Evolutionary conservation across 2,329 filamentous ascomycete species (phyloP), one percentile per base, ranked within the genome.

Genomic region (Dothideomycetes sp.): DNA sequence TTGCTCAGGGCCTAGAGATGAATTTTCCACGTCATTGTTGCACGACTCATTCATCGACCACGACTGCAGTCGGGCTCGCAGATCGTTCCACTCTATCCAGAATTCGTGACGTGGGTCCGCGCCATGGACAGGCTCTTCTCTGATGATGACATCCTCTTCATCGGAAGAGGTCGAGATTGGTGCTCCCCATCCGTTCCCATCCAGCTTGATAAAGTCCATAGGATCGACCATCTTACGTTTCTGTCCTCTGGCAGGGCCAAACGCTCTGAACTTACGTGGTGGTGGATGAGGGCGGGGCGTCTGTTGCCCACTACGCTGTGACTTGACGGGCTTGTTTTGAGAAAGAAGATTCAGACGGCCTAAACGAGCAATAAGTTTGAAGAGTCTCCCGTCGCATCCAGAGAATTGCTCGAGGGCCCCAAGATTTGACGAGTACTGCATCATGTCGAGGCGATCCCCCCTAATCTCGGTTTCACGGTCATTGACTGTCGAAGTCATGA

Each of bases 401-500:
- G 87, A 81, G 36, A 93, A 70, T 55, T 94, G 91, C 62, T 94
- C 88, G 17, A 84, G 66, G 2, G 82, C 80, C 46, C 79, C 84
- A 49, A 82, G 73, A 52, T 84, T 77, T 19, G 75, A 69, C 10
- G 77, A 73, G 46, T 78, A 69, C 44, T 75, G 67, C 42, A 76
- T 69, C 63, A 79, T 75, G 47, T 81, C 77, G 24, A 82, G 59
- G 37, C 72, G 74, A 24, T 72, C 67, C 18, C 73, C 73, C 29
- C 71, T 69, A 14, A 94, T 74, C 58, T 94, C 85, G 19, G 84
- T 78, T 60, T 95, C 88, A 37, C 88, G 78, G 60, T 94, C 84
- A 51, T 95, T 95, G 55, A 94, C 85, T 38, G 83, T 88, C 30
- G 85, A 85, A 0, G 86, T 87, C 64, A 95, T 85, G 40, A 88